Evolutionary conservation across 768 basidiomycete species (phyloP), one percentile per base, ranked within the genome.

Genomic region (Steccherinum ochraceum): DNA sequence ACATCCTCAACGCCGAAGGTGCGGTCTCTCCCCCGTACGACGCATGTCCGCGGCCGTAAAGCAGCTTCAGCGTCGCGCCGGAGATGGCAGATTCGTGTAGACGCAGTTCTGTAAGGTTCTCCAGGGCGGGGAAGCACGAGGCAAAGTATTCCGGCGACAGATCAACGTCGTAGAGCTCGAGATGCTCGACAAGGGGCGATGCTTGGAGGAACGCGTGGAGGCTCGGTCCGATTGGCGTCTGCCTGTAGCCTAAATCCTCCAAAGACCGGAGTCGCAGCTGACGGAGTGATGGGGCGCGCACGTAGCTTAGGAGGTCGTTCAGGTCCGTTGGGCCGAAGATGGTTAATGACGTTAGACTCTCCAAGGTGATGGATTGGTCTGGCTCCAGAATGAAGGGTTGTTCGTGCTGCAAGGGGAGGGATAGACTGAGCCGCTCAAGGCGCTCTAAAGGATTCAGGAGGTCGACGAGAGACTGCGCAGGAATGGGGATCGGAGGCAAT

Each of bases 1-100:
- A 83, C 12, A 72, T 57, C 7, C 30, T 7, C 7, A 35, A 16
- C 7, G 7, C 30, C 30, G 30, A 35, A 16, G 16, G n/a, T 53
- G 55, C 27, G 35, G 42, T 24, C 21, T 4, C 20, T 10, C 43
- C 43, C 11, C 19, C 43, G n/a, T n/a, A n/a, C n/a, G n/a, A n/a
- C n/a, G n/a, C n/a, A n/a, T n/a, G n/a, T 12, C 71, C 72, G 4
- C 49, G 56, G 12, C 69, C 67, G 2, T 72, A 57, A 40, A 81
- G 58, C 24, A 63, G 55, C 24, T 59, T 53, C 10, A 83, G 51
- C 19, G 73, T 69, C 16, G 64, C 61, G 58, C 81, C 76, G 24
- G 76, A 63, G 52, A 85, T 75, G 42, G 81, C 80, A 51, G 76
- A 77, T 56, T 80, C 78, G 58, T 82, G 81, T 35, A 83, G 65